A percentile compares a stretch with the other conserved stretches of the same genome.
Evolutionary conservation across 768 basidiomycete genomes (phyloP).

Genomic region (Tricholomella constricta): DNA sequence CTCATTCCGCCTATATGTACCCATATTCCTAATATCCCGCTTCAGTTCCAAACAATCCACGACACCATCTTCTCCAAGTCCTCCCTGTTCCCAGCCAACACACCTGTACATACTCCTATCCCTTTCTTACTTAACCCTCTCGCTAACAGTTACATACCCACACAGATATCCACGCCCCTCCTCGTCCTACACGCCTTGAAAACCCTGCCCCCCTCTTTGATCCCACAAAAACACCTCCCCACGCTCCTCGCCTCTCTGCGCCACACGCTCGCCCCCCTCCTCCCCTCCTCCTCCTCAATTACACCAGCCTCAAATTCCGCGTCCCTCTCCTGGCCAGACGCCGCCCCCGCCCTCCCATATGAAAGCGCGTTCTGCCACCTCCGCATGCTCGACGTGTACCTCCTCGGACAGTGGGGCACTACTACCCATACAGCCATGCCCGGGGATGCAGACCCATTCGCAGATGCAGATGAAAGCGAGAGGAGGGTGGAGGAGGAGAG

Average conservation of each 20-base stretch:
- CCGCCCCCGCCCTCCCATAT: conserved; percentile 29
- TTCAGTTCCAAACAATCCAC: conserved; percentile 40
- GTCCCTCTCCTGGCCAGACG: conserved; percentile 33
- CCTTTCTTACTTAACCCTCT: neutral
- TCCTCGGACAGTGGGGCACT: conserved; percentile 57
- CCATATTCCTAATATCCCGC: too few species aligned
- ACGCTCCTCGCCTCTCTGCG: conserved; percentile 35
- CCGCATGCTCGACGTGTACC: conserved; percentile 60
- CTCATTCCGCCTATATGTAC: neutral
- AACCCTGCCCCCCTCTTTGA: conserved; percentile 45
- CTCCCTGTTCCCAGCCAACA: conserved; percentile 32
- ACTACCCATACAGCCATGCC: too few species aligned
- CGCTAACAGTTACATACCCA: neutral
- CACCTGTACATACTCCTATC: conserved; percentile 32
- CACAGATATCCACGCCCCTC: conserved; percentile 54
- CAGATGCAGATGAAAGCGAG: conserved; percentile 7
- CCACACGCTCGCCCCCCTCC: conserved; percentile 31
- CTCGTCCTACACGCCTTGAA: conserved; percentile 54
- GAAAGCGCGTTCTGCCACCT: conserved; percentile 57
- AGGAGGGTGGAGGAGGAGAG: conserved; percentile 1
- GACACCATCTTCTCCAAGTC: conserved; percentile 37
- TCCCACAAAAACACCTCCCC: conserved; percentile 37
- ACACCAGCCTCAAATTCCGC: conserved; percentile 34
- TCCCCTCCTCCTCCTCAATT: conserved; percentile 22
- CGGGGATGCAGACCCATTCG: neutral